Base-by-base conservation (phyloP, 345 rosid genomes). In the Limnanthes douglasii region DNA sequence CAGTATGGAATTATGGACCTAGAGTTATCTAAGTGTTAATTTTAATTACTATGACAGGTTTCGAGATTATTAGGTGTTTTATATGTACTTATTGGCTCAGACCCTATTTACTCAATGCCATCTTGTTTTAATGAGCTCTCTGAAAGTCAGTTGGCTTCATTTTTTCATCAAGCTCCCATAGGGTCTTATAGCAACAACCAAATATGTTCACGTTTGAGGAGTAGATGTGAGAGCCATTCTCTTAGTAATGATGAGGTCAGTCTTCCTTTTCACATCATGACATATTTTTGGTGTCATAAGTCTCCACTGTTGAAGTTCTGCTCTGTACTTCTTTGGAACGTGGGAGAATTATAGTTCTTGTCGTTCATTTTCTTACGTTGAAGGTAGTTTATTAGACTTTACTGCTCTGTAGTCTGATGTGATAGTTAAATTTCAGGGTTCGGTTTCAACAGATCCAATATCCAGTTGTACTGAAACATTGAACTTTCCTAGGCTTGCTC, bases 131-230 rank as follows among this genome's bases (percentile, higher is more conserved):
- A 70, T 34, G 67, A 28, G 39, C 70, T 77, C 22, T 70, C 94
- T 43, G 69, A 67, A 64, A 71, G 79, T 53, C 76, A 76, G 3
- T 90, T 86, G 98, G 95, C 92, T 65, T 70, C 92, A 39, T 80
- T 53, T 65, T 90, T 80, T 47, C 95, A 90, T 66, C 98, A 90
- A 68, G 92, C 94, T 59, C 80, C 98, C 27, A 52, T 90, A 55
- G 85, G 94, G 31, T 61, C 78, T 35, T 75, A 80, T 54, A 59
- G 69, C 40, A 90, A 64, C 42, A 46, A 57, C 60, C 75, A 66
- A 40, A 69, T 79, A 57, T 59, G 69, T 48, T 57, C 69, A 22
- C 70, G 63, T 48, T 35, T 52, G 51, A 57, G 52, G 33, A 24
- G 46, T 56, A 61, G 61, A 54, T 31, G 19, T 36, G 61, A 65